Evolutionary conservation across 306 rosid species (phyloP).

Genomic region (Gleditsia sinensis): DNA sequence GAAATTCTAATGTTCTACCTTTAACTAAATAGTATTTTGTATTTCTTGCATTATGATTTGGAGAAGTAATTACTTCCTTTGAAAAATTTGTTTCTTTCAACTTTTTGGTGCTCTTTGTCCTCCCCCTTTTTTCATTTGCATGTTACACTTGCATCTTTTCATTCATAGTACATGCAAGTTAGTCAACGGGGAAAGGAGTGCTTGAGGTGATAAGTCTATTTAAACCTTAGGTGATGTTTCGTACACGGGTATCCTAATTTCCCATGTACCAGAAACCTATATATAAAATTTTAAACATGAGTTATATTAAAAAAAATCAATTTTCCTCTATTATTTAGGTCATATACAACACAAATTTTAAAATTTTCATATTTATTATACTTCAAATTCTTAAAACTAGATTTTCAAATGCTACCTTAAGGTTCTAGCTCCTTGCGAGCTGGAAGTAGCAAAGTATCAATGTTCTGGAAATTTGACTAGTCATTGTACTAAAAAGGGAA

Average conservation of each 20-base stretch:
- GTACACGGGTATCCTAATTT: too few relatives aligned
- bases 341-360: too few relatives aligned
- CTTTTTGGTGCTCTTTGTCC: background rate
- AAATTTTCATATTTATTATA: too few relatives aligned
- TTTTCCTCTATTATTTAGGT: too few relatives aligned
- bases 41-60: background rate
- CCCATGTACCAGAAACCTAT: too few relatives aligned
- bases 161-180: background rate
- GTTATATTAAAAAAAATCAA: too few relatives aligned
- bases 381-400: too few relatives aligned
- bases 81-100: background rate
- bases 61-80: background rate
- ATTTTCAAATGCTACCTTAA: too few relatives aligned
- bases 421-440: background rate
- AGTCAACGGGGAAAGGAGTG: background rate
- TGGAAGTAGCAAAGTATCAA: background rate
- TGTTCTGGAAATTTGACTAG: too few relatives aligned
- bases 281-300: too few relatives aligned
- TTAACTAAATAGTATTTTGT: background rate
- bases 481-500: background rate
- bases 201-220: background rate
- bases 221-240: too few relatives aligned
- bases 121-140: background rate
- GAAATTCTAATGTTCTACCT: slow-evolving; percentile 7
- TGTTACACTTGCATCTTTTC: background rate